Evolutionary conservation across 257 asterid genomes (phyloP).

Genomic region (Euphrasia confusa): DNA sequence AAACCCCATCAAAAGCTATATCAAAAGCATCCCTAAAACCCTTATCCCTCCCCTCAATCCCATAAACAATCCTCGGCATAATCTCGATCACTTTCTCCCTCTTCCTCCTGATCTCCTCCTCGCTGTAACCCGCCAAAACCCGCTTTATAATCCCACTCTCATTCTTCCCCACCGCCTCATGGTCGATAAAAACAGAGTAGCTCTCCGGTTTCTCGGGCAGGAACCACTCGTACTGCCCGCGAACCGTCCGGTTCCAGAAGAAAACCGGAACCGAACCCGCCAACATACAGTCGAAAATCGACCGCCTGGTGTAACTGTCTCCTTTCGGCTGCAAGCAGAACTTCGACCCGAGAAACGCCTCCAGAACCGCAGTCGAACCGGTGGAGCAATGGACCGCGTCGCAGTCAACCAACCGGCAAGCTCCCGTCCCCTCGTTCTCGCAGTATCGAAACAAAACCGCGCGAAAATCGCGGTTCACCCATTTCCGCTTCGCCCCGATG

Average conservation of each 20-base stretch:
- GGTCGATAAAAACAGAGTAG: conserved; percentile 72
- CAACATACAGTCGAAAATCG: conserved; percentile 85
- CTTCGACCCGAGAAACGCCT: conserved; percentile 34
- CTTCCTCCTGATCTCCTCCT: conserved; percentile 45
- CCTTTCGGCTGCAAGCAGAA: conserved; percentile 50
- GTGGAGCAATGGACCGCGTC: conserved; percentile 28
- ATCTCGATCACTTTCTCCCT: conserved; percentile 58
- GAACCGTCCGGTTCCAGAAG: conserved; percentile 75
- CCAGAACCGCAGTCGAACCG: conserved; percentile 26
- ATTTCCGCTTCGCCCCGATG: conserved; percentile 33
- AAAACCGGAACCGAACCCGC: conserved; percentile 90
- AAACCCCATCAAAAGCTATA: conserved; percentile 60
- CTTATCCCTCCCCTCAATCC: conserved; percentile 35
- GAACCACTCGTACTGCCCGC: conserved; percentile 75
- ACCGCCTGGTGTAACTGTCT: conserved; percentile 50
- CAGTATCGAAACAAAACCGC: conserved; percentile 32
- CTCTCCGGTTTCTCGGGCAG: conserved; percentile 59
- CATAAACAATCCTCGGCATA: conserved; percentile 55
- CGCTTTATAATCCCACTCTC: conserved; percentile 42
- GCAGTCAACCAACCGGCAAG: conserved; percentile 42
- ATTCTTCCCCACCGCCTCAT: conserved; percentile 54
- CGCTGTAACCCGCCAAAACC: conserved; percentile 39
- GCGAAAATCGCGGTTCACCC: conserved; percentile 34
- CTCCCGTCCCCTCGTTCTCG: conserved; percentile 24
- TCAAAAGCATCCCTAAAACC: conserved; percentile 78